Base-by-base conservation (phyloP, 2,329 filamentous ascomycete species). In the Penicillium palitans region DNA sequence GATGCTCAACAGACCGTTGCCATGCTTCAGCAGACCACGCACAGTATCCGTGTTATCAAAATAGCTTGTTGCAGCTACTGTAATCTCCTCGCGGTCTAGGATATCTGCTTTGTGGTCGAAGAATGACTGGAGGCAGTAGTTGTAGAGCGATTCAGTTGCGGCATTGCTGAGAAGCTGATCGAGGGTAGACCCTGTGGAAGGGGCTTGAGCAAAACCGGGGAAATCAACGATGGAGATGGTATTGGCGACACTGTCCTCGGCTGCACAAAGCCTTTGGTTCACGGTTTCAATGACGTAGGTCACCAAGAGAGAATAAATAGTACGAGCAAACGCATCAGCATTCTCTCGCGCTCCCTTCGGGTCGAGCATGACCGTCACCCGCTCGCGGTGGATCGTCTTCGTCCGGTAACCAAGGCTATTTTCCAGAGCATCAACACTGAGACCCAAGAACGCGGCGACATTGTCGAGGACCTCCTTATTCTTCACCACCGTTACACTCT, bases 281-380 rank as follows among this genome's bases (percentile, higher is more conserved):
- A 96, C 90, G 58, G 83, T 89, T 78, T 99, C 95, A 67, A 98
- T 90, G 40, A 99, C 87, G 75, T 93, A 97, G 17, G 93, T 92
- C 15, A 98, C 93, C 7, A 99, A 82, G 9, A 99, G 86, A 6
- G 93, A 93, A 78, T 99, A 99, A 0, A 99, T 80, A 0, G 93
- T 97, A 52, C 93, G 85, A 5, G 95, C 93, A 49, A 99, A 84
- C 75, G 98, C 95, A 70, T 98, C 93, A 17, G 95, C 95, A 67
- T 97, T 97, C 40, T 87, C 88, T 51, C 92, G 88, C 46, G 95
- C 95, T 40, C 95, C 95, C 57, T 87, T 87, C 7, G 93, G 91
- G 71, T 99, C 95, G 35, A 99, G 84, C 93, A 99, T 96, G 64
- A 99, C 90, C 0, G 95, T 99, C n/a, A 99, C 95, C 55, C 95